Conservation (phyloP, 306 rosid genomes). For the Geum urbanum region DNA sequence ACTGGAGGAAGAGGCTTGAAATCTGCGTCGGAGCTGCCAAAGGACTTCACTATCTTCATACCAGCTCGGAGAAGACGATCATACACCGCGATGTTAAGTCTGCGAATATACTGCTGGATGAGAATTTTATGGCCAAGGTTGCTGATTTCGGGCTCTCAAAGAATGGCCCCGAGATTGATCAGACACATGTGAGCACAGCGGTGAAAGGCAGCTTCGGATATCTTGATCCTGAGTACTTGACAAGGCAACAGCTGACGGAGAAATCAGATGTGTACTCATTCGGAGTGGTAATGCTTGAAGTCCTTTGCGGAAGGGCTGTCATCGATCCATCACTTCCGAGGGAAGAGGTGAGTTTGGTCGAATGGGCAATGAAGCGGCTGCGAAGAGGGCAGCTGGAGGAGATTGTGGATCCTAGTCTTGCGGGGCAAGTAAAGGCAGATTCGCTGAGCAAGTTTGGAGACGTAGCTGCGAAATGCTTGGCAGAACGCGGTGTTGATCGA, state of each 20-base stretch:
- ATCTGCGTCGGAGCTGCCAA: conserved; percentile 74
- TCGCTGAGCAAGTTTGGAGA: conserved; percentile 42
- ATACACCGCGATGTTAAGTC: conserved; percentile 74
- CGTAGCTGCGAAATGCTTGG: conserved; percentile 53
- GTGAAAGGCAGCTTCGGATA: conserved; percentile 77
- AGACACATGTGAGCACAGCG: conserved; percentile 63
- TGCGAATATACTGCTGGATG: conserved; percentile 67
- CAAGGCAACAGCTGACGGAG: conserved; percentile 54
- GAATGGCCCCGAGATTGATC: conserved; percentile 54
- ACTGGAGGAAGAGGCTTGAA: conserved; percentile 63
- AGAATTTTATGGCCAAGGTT: conserved; percentile 57
- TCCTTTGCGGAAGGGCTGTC: conserved; percentile 68
- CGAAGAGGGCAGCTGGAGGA: conserved; percentile 36
- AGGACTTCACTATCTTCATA: conserved; percentile 77
- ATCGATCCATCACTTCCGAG: conserved; percentile 60
- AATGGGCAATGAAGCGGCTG: conserved; percentile 45
- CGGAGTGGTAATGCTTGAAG: conserved; percentile 71
- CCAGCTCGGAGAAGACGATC: conserved; percentile 56
- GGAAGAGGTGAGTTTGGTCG: conserved; percentile 47
- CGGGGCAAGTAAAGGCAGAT: conserved; percentile 35
- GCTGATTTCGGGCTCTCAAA: conserved; percentile 74
- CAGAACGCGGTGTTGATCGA: conserved; percentile 41
- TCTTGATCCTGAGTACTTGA: conserved; percentile 73
- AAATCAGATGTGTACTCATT: conserved; percentile 74
- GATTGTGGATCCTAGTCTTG: conserved; percentile 38